Evolutionary conservation across 2,329 filamentous ascomycete genomes (phyloP), one percentile per base, ranked within the genome.

Genomic region (Hortaea sp.): DNA sequence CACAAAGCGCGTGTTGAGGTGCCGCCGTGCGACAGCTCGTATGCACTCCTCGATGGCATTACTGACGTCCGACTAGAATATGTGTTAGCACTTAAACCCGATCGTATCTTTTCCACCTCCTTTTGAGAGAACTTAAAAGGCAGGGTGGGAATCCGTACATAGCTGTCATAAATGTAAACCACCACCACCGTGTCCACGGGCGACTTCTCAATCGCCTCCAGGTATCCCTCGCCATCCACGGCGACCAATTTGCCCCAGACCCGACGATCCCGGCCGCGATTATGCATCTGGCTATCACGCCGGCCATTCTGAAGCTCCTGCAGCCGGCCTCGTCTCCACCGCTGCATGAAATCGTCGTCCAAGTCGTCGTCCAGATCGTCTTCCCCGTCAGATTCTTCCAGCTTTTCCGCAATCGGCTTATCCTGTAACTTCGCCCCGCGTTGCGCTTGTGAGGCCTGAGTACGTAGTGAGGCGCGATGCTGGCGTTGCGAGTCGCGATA

Each of bases 121-220:
- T n/a, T n/a, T n/a, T n/a, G n/a, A 34, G 31, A n/a, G 31, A 34
- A n/a, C n/a, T 34, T 34, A n/a, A 34, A 34, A 34, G 31, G 31
- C 31, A 34, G 7, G 7, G 31, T 34, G 32, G n/a, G 32, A 9
- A 9, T 35, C n/a, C 32, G 32, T 77, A 94, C 88, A 73, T 85
- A 77, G 50, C 85, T 78, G 61, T 95, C 88, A 65, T 88, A 92
- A 54, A 98, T 88, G 68, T 90, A 94, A 29, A 98, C 92, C 2
- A 95, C 84, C 1, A 97, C 89, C 3, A 85, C 77, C 0, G 87
- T 90, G 41, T 90, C 85, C 41, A 81, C 69, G 35, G 81, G 75
- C 4, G 90, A 87, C 68, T 88, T 92, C 69, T 98, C 92, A 56
- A 97, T 88, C 46, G 90, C 89, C 66, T 97, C 89, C n/a, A 98